Evolutionary conservation across 2,329 filamentous ascomycete genomes (phyloP), one percentile per base, ranked within the genome.

Genomic region (Fusarium pseudonygamai): DNA sequence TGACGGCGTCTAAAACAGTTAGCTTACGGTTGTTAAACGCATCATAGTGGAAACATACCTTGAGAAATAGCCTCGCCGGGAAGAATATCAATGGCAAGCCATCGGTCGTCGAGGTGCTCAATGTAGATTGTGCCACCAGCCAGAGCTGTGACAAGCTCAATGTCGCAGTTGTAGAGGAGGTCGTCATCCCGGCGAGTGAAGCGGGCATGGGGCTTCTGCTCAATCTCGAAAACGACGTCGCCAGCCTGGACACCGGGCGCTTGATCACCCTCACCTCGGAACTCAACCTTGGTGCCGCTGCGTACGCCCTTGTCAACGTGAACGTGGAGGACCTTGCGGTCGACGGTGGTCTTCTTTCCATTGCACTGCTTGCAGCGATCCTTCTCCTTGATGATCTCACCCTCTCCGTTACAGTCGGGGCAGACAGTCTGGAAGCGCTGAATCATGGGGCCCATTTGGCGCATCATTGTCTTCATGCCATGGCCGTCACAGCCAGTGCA

Each of bases 391-490:
- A 99, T 96, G 75, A 93, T 95, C 87, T 99, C 96, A 69, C 96
- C 96, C 84, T 99, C 96, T 73, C 97, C 97, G 78, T 96, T 96
- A 83, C 96, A 99, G 85, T 99, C 97, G 34, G 95, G 93, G 89
- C 96, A 99, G 78, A 98, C 95, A 36, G 96, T 98, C 88, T 99
- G 96, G 91, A 99, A 99, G 66, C 96, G 94, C 87, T 99, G 97
- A 78, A 99, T 98, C 96, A 99, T 99, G 68, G 96, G 96, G 58
- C 96, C 96, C 95, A 99, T 98, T 86, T 99, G 96, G 82, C 97
- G 93, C 96, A 99, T 98, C 96, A 99, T 98, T 45, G 94, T 98
- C 93, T 98, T 98, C 93, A 98, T 97, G 84, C 96, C 96, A 74
- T 93, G 91, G 75, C 96, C 96, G 79, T 97, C 94, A 83, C 96